Base-by-base conservation (phyloP, 768 basidiomycete species). In the Dioszegia aurantiaca region DNA sequence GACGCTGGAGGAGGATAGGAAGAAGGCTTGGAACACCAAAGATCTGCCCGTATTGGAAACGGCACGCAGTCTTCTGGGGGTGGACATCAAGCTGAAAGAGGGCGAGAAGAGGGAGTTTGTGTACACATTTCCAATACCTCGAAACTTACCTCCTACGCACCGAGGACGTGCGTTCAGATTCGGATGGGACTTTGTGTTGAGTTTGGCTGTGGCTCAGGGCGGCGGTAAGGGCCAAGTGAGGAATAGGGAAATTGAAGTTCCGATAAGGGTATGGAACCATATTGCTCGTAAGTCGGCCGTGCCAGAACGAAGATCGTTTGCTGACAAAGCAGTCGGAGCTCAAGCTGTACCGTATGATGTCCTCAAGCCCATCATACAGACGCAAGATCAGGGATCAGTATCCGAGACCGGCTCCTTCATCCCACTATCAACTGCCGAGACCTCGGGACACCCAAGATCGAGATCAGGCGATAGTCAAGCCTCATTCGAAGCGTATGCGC, bases 101-200 rank as follows among this genome's bases (percentile, higher is more conserved):
- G 91, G 92, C 3, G 87, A 93, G 75, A 87, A 84, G 31, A 82
- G 85, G 59, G 87, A 82, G 61, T 95, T 91, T 93, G 71, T 85
- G 0, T 98, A 95, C 75, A 83, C 83, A 1, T 77, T 93, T 12
- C 77, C 78, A 0, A 79, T 99, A 0, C 94, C 95, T 0, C 80
- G 83, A 11, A 83, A 84, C 56, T 79, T 98, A 0, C 95, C 95
- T 1, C 95, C 95, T 0, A 90, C 92, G 0, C 95, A 89, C 78
- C 83, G 84, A 44, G 94, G 95, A 2, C 85, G 87, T 42, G 82
- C 86, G 2, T 80, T 97, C 59, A 82, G 81, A 68, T 93, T 99
- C 72, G 87, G 87, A 2, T 98, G 98, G 70, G 86, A 92, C 63
- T 83, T 99, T 12, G 81, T 88, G n/a, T 82, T 98, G 1, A 92